Conservation (phyloP, 768 basidiomycete genomes). For the Podaxis mareebaensis region DNA sequence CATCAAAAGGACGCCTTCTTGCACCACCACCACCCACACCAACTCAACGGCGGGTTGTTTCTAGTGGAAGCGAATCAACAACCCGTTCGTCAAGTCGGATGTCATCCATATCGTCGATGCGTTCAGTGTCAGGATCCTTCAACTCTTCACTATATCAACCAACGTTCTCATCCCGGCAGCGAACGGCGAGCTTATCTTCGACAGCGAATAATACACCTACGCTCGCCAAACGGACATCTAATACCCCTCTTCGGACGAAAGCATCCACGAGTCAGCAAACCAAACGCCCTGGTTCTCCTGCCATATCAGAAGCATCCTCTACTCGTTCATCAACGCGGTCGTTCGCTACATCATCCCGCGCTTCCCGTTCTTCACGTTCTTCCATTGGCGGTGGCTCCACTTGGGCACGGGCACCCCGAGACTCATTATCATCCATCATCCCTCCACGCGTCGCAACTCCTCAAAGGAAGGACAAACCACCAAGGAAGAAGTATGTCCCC, state of each 20-base stretch:
- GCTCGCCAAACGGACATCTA: slow-evolving; percentile 27
- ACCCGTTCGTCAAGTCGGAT: slow-evolving; percentile 57
- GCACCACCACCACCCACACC: slow-evolving; percentile 42
- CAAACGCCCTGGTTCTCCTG: slow-evolving; percentile 55
- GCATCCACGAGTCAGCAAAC: slow-evolving; percentile 16
- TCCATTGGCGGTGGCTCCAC: slow-evolving; percentile 53
- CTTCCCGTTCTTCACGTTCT: slow-evolving; percentile 26
- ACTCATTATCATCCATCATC: slow-evolving; percentile 50
- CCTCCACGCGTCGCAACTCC: slow-evolving; percentile 48
- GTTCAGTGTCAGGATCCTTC: slow-evolving; percentile 74
- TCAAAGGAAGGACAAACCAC: slow-evolving; percentile 34
- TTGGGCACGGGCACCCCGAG: slow-evolving; percentile 70
- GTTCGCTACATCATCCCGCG: slow-evolving; percentile 36
- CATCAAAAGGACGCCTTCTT: slow-evolving; percentile 43
- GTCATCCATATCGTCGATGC: slow-evolving; percentile 49
- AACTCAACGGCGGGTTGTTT: slow-evolving; percentile 48
- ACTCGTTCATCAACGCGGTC: slow-evolving; percentile 32
- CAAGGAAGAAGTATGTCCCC: slow-evolving; percentile 75
- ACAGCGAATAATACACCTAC: slow-evolving; percentile 34
- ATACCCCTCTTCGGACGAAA: not conserved
- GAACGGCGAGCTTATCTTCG: slow-evolving; percentile 65
- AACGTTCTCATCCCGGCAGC: slow-evolving; percentile 84
- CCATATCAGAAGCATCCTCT: slow-evolving; percentile 59
- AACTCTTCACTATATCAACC: slow-evolving; percentile 52
- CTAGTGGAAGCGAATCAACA: slow-evolving; percentile 42